phyloP scores from a whole-genome alignment of 2,329 filamentous ascomycete genomes.

The Cladosporium velox region DNA sequence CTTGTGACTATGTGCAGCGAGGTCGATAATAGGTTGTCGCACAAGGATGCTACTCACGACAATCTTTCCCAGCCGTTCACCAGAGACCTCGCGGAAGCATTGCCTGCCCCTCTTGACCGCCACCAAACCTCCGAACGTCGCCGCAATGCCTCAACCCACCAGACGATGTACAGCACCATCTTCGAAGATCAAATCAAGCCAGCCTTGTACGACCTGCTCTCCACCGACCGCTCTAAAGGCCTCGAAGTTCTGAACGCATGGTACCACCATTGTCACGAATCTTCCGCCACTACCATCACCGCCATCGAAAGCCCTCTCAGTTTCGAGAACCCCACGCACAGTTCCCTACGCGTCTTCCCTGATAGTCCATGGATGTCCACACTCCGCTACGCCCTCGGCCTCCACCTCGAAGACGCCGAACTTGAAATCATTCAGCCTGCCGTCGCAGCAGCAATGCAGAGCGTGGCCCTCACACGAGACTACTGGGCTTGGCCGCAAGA shows the following conservation, averaged over 20 bases:
- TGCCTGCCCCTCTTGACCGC: background rate
- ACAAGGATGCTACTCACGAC: background rate
- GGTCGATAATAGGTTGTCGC: background rate
- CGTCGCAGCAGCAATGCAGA: conserved; percentile 1
- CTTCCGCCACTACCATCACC: background rate
- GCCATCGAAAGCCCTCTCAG: background rate
- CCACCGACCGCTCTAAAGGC: background rate
- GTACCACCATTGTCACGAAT: background rate
- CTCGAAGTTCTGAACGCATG: conserved; percentile 6
- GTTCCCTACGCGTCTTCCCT: background rate
- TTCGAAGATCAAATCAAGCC: background rate
- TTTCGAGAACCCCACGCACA: background rate
- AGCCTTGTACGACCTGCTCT: background rate
- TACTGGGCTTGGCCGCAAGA: conserved; percentile 9
- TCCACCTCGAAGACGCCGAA: conserved; percentile 1
- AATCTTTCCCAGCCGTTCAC: background rate
- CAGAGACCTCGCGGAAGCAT: background rate
- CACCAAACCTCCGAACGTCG: background rate
- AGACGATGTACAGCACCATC: background rate
- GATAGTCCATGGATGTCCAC: background rate
- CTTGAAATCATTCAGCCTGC: background rate
- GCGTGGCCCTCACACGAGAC: conserved; percentile 6
- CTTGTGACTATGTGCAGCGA: background rate
- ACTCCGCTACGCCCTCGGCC: conserved; percentile 6
- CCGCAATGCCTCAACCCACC: too few species aligned